A percentile compares a stretch with the other conserved stretches of the same genome.
Conservation (phyloP, 352 stramenopile species). For the Globisporangium radiosum region DNA sequence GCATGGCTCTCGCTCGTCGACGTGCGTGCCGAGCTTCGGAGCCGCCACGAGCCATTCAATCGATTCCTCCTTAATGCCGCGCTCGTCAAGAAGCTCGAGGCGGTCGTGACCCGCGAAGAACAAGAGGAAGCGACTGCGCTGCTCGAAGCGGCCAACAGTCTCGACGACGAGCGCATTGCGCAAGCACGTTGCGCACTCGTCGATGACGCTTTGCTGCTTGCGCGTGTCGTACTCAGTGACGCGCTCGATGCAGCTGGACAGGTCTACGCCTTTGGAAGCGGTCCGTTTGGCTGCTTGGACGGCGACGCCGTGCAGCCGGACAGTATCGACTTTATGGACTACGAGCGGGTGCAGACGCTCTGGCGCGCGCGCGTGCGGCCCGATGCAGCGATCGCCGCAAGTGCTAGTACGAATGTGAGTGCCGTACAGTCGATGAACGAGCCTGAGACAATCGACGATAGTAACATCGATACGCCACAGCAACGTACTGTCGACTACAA, state of each 20-base stretch:
- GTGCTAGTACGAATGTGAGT: neutral
- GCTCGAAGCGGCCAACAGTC: conserved; percentile 38
- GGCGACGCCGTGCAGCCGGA: conserved; percentile 44
- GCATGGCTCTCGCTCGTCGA: conserved; percentile 65
- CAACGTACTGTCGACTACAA: too few relatives aligned
- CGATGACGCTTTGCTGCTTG: conserved; percentile 35
- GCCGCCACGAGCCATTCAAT: conserved; percentile 61
- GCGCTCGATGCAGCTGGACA: conserved; percentile 69
- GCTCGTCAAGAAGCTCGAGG: conserved; percentile 57
- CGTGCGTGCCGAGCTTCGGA: conserved; percentile 51
- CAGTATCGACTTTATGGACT: conserved; percentile 75
- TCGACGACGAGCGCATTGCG: conserved; percentile 44
- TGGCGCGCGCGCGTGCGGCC: conserved; percentile 56
- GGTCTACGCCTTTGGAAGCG: conserved; percentile 75
- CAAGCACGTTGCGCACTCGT: conserved; percentile 39
- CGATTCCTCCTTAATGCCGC: conserved; percentile 38
- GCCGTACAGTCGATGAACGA: neutral
- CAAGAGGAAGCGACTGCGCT: conserved; percentile 53
- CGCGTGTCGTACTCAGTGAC: conserved; percentile 36
- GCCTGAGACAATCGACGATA: neutral
- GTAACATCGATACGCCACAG: too few relatives aligned
- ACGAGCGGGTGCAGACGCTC: conserved; percentile 38
- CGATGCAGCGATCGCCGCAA: neutral
- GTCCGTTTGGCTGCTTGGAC: conserved; percentile 56
- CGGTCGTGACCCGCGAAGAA: conserved; percentile 62